phyloP scores from a whole-genome alignment of 2,329 filamentous ascomycete genomes.

The Botryotinia globosa region DNA sequence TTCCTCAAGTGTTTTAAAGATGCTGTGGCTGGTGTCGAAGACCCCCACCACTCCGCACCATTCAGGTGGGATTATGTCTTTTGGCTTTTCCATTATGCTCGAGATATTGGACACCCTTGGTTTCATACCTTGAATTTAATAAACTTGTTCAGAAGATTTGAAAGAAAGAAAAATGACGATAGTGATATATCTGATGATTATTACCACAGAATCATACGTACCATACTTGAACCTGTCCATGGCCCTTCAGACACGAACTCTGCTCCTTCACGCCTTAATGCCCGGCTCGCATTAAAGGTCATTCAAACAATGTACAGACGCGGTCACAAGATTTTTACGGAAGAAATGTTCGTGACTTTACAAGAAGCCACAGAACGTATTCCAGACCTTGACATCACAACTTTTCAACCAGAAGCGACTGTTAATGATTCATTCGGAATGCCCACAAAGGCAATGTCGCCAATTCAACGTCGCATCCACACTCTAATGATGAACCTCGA shows the following conservation, averaged over 20 bases:
- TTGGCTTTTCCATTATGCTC: constrained; percentile 41
- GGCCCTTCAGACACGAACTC: constrained; percentile 26
- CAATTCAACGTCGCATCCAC: constrained; percentile 39
- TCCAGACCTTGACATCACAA: not conserved
- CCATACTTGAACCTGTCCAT: constrained; percentile 36
- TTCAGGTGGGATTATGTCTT: constrained; percentile 39
- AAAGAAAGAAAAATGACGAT: constrained; percentile 2
- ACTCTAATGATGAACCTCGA: constrained; percentile 47
- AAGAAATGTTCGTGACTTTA: constrained; percentile 33
- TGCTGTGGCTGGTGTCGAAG: not conserved
- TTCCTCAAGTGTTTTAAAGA: constrained; percentile 16
- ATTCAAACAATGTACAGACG: constrained; percentile 44
- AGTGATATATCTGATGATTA: constrained; percentile 38
- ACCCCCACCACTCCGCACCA: constrained; percentile 33
- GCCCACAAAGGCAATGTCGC: constrained; percentile 24
- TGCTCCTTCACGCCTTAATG: constrained; percentile 9
- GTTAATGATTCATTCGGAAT: constrained; percentile 30
- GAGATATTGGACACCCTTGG: constrained; percentile 40
- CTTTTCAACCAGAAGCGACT: constrained; percentile 33
- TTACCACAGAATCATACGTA: constrained; percentile 40
- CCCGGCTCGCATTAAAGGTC: constrained; percentile 41
- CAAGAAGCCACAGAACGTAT: constrained; percentile 28
- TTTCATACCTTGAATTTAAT: constrained; percentile 2
- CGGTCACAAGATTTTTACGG: constrained; percentile 42
- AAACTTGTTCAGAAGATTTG: constrained; percentile 1